A percentile compares a stretch with the other conserved stretches of the same genome.
These are phyloP conservation scores for Fusarium tanahbumbuense DNA, from an alignment of 2,329 filamentous ascomycete species.

Conservation along the genomic window DNA sequence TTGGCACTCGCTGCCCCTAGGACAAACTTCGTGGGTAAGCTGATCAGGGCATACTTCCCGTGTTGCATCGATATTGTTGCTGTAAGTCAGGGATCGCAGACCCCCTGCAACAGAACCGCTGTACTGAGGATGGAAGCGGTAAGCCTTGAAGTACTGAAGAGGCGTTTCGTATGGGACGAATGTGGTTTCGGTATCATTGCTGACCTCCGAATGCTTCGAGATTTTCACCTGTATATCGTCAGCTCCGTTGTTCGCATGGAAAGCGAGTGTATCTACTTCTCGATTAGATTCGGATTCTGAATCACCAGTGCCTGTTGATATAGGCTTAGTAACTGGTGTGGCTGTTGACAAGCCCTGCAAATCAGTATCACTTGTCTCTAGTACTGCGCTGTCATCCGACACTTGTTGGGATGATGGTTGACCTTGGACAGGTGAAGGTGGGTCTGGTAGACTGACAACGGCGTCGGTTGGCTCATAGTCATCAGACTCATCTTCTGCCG, in stretches of 20 bases:
- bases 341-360: constrained; percentile 40
- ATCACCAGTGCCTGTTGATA: constrained; percentile 47
- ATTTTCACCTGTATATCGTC: constrained; percentile 41
- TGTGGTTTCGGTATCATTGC: constrained; percentile 27
- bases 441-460: constrained; percentile 30
- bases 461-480: constrained; percentile 67
- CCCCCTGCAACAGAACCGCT: constrained; percentile 76
- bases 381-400: constrained; percentile 35
- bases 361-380: constrained; percentile 47
- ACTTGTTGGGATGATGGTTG: constrained; percentile 14
- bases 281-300: constrained; percentile 46
- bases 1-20: constrained; percentile 76
- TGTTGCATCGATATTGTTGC: constrained; percentile 84
- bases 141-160: constrained; percentile 84
- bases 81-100: constrained; percentile 91
- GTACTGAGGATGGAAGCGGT: constrained; percentile 88
- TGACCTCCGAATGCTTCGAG: constrained; percentile 3
- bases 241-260: constrained; percentile 22
- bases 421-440: constrained; percentile 9
- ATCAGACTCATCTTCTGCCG: constrained; percentile 55
- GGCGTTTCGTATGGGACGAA: constrained; percentile 81
- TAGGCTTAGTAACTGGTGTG: constrained; percentile 45
- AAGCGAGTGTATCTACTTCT: constrained; percentile 58
- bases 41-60: constrained; percentile 82
- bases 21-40: constrained; percentile 74